These are phyloP conservation scores for Dictyophora rubrovolvata DNA, from an alignment of 768 basidiomycete genomes.

Conservation along the genomic window DNA sequence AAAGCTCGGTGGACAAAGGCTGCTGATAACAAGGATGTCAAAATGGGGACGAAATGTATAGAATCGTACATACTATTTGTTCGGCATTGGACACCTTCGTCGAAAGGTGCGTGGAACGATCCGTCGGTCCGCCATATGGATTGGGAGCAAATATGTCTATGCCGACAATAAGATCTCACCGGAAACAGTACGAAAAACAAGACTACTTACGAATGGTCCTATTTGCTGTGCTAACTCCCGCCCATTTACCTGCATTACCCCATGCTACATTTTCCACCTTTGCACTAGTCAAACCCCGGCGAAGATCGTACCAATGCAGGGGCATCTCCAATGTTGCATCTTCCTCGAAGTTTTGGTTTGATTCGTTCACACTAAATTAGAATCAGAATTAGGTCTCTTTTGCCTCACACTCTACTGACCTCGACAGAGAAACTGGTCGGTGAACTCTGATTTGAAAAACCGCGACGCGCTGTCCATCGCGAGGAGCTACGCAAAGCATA, in stretches of 20 bases:
- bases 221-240: slow-evolving; percentile 47
- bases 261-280: slow-evolving; percentile 46
- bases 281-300: slow-evolving; percentile 62
- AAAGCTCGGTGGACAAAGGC: slow-evolving; percentile 41
- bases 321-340: slow-evolving; percentile 19
- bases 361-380: not conserved
- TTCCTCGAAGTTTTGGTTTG: not conserved
- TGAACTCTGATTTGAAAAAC: slow-evolving; percentile 35
- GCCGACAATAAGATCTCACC: slow-evolving; percentile 29
- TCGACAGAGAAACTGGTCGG: slow-evolving; percentile 13
- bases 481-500: slow-evolving; percentile 36
- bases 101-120: slow-evolving; percentile 50
- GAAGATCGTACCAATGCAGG: slow-evolving; percentile 57
- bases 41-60: not conserved
- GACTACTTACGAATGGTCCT: slow-evolving; percentile 25
- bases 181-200: not conserved
- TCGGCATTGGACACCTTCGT: slow-evolving; percentile 45
- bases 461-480: slow-evolving; percentile 45
- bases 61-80: slow-evolving; percentile 32
- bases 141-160: slow-evolving; percentile 69
- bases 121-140: slow-evolving; percentile 62
- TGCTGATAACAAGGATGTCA: slow-evolving; percentile 26
- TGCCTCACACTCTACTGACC: not conserved
- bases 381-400: too few relatives aligned
- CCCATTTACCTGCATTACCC: slow-evolving; percentile 54